Percentiles rank a stretch among this genome's conserved stretches.
Conservation (phyloP, 345 rosid species). For the Sapria himalayana region DNA sequence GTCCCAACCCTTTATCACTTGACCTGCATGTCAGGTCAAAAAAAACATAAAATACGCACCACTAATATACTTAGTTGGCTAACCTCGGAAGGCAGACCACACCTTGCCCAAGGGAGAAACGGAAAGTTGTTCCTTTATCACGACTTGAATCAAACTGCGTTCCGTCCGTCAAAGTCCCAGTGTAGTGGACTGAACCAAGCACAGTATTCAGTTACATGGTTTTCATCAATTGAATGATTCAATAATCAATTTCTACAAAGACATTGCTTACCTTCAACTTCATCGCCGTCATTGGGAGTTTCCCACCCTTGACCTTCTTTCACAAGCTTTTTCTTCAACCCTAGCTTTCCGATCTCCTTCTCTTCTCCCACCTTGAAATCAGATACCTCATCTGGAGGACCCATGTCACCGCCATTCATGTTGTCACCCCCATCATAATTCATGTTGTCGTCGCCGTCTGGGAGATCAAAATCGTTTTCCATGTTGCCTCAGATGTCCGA, state of each 20-base stretch:
- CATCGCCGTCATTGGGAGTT: conserved; percentile 53
- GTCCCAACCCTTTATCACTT: conserved; percentile 97
- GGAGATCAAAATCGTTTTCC: conserved; percentile 48
- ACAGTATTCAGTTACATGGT: too few relatives aligned
- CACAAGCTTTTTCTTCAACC: conserved; percentile 69
- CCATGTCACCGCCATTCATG: conserved; percentile 18
- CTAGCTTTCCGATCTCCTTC: conserved; percentile 61
- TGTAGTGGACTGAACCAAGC: conserved; percentile 23
- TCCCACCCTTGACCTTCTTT: conserved; percentile 60
- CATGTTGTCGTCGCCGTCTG: conserved; percentile 22
- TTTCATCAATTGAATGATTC: too few relatives aligned
- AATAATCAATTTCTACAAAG: too few relatives aligned
- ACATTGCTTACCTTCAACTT: conserved; percentile 42
- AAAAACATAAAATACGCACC: not conserved
- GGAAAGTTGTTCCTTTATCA: conserved; percentile 68
- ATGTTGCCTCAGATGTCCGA: too few relatives aligned
- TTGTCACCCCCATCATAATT: conserved; percentile 8
- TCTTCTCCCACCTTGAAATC: conserved; percentile 36
- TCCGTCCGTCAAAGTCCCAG: conserved; percentile 85
- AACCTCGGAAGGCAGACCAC: not conserved
- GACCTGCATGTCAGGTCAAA: conserved; percentile 20
- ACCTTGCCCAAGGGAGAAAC: conserved; percentile 95
- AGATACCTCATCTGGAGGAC: conserved; percentile 17
- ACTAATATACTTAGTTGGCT: not conserved
- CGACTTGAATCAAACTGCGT: conserved; percentile 86